Base-by-base conservation (phyloP, 2,329 filamentous ascomycete genomes). In the Colletotrichum sp. region DNA sequence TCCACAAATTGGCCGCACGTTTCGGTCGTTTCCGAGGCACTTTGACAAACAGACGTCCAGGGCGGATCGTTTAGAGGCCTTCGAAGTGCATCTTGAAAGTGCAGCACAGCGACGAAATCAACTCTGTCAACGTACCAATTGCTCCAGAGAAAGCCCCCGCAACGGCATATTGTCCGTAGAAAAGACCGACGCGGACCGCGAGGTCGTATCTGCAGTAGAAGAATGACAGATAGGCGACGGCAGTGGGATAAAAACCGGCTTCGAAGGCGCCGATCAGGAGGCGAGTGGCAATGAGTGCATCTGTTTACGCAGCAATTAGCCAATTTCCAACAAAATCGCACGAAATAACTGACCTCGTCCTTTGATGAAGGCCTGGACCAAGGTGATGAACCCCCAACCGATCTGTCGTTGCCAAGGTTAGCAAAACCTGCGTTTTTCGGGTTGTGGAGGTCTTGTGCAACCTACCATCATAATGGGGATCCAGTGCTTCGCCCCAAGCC, bases 151-250 rank as follows among this genome's bases (percentile, higher is more conserved):
- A 84, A 1, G 90, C 90, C 8, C 89, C 89, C 5, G 90, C 89
- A 9, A 92, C 85, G 3, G 89, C 89, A 72, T 88, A 89, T 80
- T 91, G 89, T 9, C 90, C 89, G 77, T 90, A 92, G 79, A 92
- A 92, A 55, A 91, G 81, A 6, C 86, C 89, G 21, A 92, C 81
- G 2, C 90, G 86, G 18, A 86, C 85, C 6, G 86, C 90, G 75
- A 92, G 90, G 77, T 92, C 90, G 81, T 87, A 91, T 60, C 89
- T 87, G 6, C 89, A 90, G 79, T 92, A 92, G 80, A 91, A 92
- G 68, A 90, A 83, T 21, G 89, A 89, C 32, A 92, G 85, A 78
- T 92, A 92, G n/a, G 87, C 87, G 18, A 92, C 89, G 3, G 89
- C 88, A 1, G 90, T 90, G 5, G 90, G 89, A 78, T 92, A 92